phyloP scores from a whole-genome alignment of 2,329 filamentous ascomycete species.

The Capronia coronata region DNA sequence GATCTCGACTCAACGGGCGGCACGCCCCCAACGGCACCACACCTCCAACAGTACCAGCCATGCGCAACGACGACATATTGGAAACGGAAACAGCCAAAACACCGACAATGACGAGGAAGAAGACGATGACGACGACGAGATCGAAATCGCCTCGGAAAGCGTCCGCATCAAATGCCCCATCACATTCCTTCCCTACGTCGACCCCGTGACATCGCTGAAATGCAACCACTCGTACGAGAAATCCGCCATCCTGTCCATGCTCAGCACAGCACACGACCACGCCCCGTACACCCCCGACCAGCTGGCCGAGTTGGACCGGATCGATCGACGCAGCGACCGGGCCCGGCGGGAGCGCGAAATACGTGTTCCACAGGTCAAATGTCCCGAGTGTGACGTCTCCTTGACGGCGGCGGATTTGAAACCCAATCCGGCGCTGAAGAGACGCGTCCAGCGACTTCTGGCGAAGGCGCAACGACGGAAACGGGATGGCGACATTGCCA shows the following conservation, averaged over 20 bases:
- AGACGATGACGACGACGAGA: constrained; percentile 44
- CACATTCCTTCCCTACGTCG: constrained; percentile 41
- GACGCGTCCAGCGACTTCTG: constrained; percentile 35
- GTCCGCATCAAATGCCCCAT: constrained; percentile 45
- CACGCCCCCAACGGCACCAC: constrained; percentile 31
- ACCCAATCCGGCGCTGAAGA: constrained; percentile 36
- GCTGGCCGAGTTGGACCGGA: constrained; percentile 16
- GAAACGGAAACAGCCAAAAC: too few species aligned
- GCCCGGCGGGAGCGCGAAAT: constrained; percentile 4
- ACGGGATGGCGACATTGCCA: constrained; percentile 17
- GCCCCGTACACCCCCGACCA: constrained; percentile 27
- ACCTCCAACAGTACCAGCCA: too few species aligned
- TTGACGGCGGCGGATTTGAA: constrained; percentile 37
- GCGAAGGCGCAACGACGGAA: constrained; percentile 25
- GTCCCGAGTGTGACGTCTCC: constrained; percentile 38
- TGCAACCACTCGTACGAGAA: constrained; percentile 48
- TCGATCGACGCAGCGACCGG: constrained; percentile 2
- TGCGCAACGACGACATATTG: background rate
- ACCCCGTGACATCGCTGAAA: constrained; percentile 44
- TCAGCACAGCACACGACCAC: constrained; percentile 32
- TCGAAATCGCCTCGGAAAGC: constrained; percentile 42
- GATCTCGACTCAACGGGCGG: constrained; percentile 32
- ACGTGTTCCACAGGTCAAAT: constrained; percentile 30
- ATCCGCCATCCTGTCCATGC: constrained; percentile 42
- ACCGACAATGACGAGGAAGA: constrained; percentile 32